These are phyloP conservation scores for Termitomyces sp. DNA, from an alignment of 768 basidiomycete genomes.

Conservation along the genomic window DNA sequence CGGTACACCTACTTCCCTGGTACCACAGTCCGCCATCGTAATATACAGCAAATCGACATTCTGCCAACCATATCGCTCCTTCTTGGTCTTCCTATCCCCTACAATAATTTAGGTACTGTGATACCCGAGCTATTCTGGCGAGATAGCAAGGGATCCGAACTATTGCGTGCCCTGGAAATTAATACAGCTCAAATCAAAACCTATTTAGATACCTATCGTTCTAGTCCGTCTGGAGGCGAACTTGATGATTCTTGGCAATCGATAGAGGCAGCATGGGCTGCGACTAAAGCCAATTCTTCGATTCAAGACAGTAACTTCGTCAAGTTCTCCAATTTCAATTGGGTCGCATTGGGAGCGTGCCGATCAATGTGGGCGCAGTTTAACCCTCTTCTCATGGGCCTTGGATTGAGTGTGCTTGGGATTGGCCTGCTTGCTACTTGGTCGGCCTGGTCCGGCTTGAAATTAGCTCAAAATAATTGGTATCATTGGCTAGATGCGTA, in stretches of 20 bases:
- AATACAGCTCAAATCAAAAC: conserved; percentile 71
- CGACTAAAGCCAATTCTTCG: conserved; percentile 17
- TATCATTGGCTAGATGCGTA: conserved; percentile 34
- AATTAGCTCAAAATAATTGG: conserved; percentile 30
- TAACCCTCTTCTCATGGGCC: conserved; percentile 67
- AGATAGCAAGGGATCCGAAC: conserved; percentile 27
- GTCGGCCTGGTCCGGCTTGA: conserved; percentile 48
- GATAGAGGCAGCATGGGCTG: conserved; percentile 42
- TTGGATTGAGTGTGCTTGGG: conserved; percentile 62
- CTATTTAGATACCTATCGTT: conserved; percentile 75
- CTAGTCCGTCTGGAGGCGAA: conserved; percentile 64
- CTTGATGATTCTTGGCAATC: conserved; percentile 58
- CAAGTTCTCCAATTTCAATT: conserved; percentile 45
- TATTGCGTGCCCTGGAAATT: conserved; percentile 56
- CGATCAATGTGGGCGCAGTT: conserved; percentile 95
- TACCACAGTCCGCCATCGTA: conserved; percentile 46
- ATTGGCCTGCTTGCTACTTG: conserved; percentile 50
- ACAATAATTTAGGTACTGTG: conserved; percentile 87
- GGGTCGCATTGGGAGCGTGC: conserved; percentile 61
- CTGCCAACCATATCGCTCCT: conserved; percentile 84
- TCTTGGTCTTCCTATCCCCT: conserved; percentile 90
- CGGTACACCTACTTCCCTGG: conserved; percentile 56
- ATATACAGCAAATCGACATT: conserved; percentile 90
- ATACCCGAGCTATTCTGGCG: conserved; percentile 89
- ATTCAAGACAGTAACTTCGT: conserved; percentile 28